Evolutionary conservation across 2,329 filamentous ascomycete genomes (phyloP).

Genomic region (Rugonectria rugulosa): DNA sequence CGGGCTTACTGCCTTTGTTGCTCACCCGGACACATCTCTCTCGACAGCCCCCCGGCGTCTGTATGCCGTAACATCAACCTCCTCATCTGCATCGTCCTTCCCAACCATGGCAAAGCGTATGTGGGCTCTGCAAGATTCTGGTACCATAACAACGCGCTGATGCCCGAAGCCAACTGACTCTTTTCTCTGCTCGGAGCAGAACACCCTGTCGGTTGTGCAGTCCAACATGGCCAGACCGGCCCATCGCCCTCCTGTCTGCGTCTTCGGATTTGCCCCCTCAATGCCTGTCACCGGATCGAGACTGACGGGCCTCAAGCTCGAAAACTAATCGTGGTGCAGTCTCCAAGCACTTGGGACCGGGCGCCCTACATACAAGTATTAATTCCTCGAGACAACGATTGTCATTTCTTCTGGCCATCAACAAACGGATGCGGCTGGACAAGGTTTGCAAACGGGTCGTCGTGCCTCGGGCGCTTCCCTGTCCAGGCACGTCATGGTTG

Average conservation of each 20-base stretch:
- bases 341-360: neutral
- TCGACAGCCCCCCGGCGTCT: no score
- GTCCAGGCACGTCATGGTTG: neutral
- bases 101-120: slow-evolving; percentile 4
- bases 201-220: slow-evolving; percentile 2
- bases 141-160: slow-evolving; percentile 2
- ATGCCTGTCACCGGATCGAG: slow-evolving; percentile 1
- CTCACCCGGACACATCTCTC: slow-evolving; percentile 7
- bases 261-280: slow-evolving; percentile 1
- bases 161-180: neutral
- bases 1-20: slow-evolving; percentile 14
- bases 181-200: slow-evolving; percentile 7
- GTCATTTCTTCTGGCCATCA: neutral
- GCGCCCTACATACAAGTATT: neutral
- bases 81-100: slow-evolving; percentile 9
- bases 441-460: slow-evolving; percentile 6
- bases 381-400: neutral
- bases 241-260: slow-evolving; percentile 3
- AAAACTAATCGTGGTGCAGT: neutral
- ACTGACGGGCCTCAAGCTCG: neutral
- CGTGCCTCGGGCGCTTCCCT: slow-evolving; percentile 1
- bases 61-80: slow-evolving; percentile 33
- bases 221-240: slow-evolving; percentile 12
- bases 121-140: slow-evolving; percentile 7
- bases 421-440: slow-evolving; percentile 12